Evolutionary conservation across 148 eudicot species (phyloP), one percentile per base, ranked within the genome.

Genomic region (Silene conica): DNA sequence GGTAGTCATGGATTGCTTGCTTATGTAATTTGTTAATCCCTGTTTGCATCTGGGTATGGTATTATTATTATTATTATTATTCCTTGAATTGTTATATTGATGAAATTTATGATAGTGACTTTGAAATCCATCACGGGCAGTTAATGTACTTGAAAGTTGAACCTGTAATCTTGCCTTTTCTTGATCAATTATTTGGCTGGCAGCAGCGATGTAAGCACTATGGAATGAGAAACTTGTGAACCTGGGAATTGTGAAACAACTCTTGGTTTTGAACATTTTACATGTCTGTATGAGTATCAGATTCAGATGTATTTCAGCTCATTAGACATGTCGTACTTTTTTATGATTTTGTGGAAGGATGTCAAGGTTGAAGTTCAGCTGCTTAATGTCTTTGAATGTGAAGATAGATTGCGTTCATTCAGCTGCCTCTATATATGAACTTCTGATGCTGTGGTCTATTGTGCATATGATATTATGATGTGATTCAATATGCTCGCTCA

Each of bases 111-210:
- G 60, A 15, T 34, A 61, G 13, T 1, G 2, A 60, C 23, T 18
- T n/a, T 73, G 25, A 56, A 41, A 11, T 61, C 41, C 22, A 18
- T 43, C 57, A 5, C 6, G 6, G 69, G 69, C 28, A 1, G 22
- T 66, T 46, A 15, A 2, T 31, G 25, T 57, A 66, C 55, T 65
- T 65, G 8, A 8, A 58, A 66, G 41, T 65, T 65, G 8, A 8
- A 58, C 6, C 19, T 16, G n/a, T n/a, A 25, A 14, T 21, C 26
- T 72, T 56, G 54, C 22, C 9, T 18, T 20, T 26, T 28, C 16
- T 57, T 50, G 12, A 20, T 50, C 14, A 58, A 48, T n/a, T 58
- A 18, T 45, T 46, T 41, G 76, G 43, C 58, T 73, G 73, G 21
- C 15, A 9, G 50, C 4, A 48, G 62, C 9, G 65, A 70, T 70